Conservation (phyloP, 2,329 filamentous ascomycete genomes). For the Aspergillus tamarii region DNA sequence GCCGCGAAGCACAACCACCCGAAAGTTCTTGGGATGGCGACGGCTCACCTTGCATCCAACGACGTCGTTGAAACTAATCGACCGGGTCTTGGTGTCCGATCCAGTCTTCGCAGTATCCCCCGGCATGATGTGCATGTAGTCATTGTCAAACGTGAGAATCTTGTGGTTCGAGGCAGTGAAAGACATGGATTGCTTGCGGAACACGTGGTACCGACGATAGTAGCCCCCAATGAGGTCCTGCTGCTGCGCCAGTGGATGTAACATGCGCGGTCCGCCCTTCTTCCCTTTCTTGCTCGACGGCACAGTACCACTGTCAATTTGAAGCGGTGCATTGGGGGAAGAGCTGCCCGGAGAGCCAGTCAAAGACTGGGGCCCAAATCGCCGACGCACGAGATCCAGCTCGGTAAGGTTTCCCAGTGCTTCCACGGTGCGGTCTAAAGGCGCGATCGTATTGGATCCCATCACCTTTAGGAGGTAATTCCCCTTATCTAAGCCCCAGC, state of each 20-base stretch:
- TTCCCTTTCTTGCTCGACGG: slow-evolving; percentile 46
- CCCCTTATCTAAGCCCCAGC: slow-evolving; percentile 66
- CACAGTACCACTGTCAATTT: slow-evolving; percentile 49
- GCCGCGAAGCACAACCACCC: slow-evolving; percentile 63
- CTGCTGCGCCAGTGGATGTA: slow-evolving; percentile 53
- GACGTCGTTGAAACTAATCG: slow-evolving; percentile 66
- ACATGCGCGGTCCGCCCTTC: slow-evolving; percentile 42
- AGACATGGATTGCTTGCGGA: slow-evolving; percentile 67
- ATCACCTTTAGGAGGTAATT: slow-evolving; percentile 66
- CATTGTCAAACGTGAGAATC: slow-evolving; percentile 65
- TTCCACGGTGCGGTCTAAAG: slow-evolving; percentile 66
- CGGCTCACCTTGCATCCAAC: slow-evolving; percentile 67
- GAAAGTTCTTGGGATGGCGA: slow-evolving; percentile 66
- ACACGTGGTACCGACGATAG: slow-evolving; percentile 66
- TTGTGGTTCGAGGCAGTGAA: slow-evolving; percentile 64
- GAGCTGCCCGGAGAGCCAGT: slow-evolving; percentile 64
- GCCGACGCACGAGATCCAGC: slow-evolving; percentile 64
- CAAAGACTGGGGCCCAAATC: slow-evolving; percentile 62
- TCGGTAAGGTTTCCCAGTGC: slow-evolving; percentile 63
- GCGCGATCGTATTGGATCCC: slow-evolving; percentile 65
- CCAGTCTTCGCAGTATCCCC: slow-evolving; percentile 56
- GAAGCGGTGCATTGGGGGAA: slow-evolving; percentile 66
- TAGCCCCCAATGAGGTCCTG: slow-evolving; percentile 52
- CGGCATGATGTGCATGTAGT: slow-evolving; percentile 69
- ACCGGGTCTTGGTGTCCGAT: slow-evolving; percentile 60